These are phyloP conservation scores for Auricularia sp. DNA, from an alignment of 768 basidiomycete genomes.

Conservation along the genomic window DNA sequence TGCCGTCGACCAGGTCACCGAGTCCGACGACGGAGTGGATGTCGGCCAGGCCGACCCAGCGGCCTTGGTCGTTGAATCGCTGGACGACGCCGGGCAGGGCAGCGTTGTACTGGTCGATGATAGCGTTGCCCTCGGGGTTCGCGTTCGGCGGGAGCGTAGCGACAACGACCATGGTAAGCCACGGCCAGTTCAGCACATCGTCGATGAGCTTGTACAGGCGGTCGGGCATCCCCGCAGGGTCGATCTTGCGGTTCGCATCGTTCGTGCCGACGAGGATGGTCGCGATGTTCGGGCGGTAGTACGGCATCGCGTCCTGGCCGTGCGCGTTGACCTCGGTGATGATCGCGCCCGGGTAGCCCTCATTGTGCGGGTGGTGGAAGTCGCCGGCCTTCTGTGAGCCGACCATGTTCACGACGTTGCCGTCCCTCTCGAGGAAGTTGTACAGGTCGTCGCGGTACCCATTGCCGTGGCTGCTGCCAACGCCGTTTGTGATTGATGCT, in stretches of 20 bases:
- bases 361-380: background rate
- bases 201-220: background rate
- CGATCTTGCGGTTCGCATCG: background rate
- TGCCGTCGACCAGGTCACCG: background rate
- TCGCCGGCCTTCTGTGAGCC: background rate
- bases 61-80: background rate
- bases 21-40: background rate
- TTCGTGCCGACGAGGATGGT: background rate
- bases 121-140: background rate
- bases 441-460: background rate
- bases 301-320: background rate
- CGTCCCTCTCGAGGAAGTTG: background rate
- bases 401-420: background rate
- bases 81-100: background rate
- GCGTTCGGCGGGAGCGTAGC: background rate
- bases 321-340: background rate
- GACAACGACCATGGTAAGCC: background rate
- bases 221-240: background rate
- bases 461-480: background rate
- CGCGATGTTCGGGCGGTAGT: background rate
- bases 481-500: constrained; percentile 1
- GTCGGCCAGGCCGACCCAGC: background rate
- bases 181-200: background rate
- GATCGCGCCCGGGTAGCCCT: background rate
- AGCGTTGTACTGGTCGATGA: background rate